A percentile compares a stretch with the other conserved stretches of the same genome.
Conservation (phyloP, 83 land plant genomes). For the Picea abies region DNA sequence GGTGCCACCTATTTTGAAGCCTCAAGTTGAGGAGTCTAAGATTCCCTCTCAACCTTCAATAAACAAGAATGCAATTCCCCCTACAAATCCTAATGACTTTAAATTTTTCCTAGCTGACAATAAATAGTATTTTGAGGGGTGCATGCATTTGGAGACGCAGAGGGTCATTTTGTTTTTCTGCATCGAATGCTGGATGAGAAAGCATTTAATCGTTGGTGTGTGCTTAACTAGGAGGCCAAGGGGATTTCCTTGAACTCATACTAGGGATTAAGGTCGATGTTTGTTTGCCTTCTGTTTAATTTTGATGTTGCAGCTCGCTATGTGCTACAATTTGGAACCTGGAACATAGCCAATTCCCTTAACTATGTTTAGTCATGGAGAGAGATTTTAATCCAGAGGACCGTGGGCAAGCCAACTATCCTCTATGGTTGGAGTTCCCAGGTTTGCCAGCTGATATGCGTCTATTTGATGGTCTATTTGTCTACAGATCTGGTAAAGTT, state of each 20-base stretch:
- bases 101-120: background rate
- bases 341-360: background rate
- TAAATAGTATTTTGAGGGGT: background rate
- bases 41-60: background rate
- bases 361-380: background rate
- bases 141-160: too few species aligned
- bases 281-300: background rate
- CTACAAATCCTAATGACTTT: background rate
- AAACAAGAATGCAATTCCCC: background rate
- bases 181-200: background rate
- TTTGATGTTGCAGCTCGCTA: background rate
- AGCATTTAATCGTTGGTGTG: background rate
- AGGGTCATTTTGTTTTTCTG: too few species aligned
- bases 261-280: background rate
- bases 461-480: background rate
- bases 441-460: background rate
- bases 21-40: background rate
- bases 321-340: background rate
- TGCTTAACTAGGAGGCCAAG: background rate
- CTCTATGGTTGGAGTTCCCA: background rate
- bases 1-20: background rate
- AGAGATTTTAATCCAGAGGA: background rate
- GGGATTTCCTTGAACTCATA: background rate
- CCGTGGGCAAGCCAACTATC: background rate
- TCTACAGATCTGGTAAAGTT: background rate